Percentiles rank a stretch among this genome's conserved stretches.
Evolutionary conservation across 2,329 filamentous ascomycete species (phyloP).

Genomic region (Arthrobotrys musiformis): DNA sequence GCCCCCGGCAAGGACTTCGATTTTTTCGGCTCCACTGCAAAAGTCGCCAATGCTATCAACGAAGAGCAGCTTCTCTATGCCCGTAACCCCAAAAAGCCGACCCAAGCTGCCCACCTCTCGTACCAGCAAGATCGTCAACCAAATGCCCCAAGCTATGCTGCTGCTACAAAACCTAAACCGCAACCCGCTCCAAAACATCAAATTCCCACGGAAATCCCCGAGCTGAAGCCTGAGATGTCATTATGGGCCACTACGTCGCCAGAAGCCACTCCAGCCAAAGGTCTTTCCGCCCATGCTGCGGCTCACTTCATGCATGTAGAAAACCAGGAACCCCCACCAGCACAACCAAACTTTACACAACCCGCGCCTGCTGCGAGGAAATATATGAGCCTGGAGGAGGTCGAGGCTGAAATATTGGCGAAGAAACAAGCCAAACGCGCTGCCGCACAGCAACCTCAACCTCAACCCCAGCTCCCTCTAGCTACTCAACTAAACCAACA

Average conservation of each 20-base stretch:
- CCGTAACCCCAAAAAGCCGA: conserved; percentile 72
- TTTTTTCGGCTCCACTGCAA: conserved; percentile 92
- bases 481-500: conserved; percentile 58
- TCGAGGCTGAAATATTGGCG: conserved; percentile 87
- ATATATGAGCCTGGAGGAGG: conserved; percentile 95
- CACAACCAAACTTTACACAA: conserved; percentile 54
- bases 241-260: conserved; percentile 75
- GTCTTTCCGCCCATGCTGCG: conserved; percentile 65
- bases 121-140: conserved; percentile 61
- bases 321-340: conserved; percentile 58
- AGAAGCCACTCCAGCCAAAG: conserved; percentile 41
- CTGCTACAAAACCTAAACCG: conserved; percentile 65
- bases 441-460: conserved; percentile 58
- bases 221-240: conserved; percentile 90
- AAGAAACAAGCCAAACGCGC: conserved; percentile 65
- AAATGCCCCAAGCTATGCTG: conserved; percentile 70
- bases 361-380: conserved; percentile 69
- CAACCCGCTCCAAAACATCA: conserved; percentile 23
- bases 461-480: conserved; percentile 60
- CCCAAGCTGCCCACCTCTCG: conserved; percentile 61
- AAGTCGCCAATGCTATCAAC: conserved; percentile 84
- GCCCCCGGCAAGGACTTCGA: conserved; percentile 86
- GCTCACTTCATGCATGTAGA: conserved; percentile 69
- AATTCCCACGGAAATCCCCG: conserved; percentile 78
- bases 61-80: conserved; percentile 89